Percentiles rank a stretch among this genome's conserved stretches.
phyloP scores from a whole-genome alignment of 306 rosid species.

The Fagus crenata region DNA sequence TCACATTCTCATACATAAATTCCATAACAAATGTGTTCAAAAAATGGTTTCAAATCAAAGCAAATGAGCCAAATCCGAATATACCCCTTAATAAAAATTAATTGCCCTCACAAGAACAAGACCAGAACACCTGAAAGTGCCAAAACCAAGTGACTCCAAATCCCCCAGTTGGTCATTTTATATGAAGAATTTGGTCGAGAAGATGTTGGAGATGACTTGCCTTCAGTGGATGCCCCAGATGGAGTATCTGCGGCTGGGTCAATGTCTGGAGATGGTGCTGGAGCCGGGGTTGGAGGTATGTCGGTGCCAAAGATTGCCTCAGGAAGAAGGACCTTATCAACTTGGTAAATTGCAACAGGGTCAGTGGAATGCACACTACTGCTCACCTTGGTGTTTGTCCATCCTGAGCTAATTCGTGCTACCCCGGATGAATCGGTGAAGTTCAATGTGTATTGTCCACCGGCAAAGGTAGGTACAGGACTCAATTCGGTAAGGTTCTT shows the following conservation, averaged over 20 bases:
- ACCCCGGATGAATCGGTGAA: slow-evolving; percentile 78
- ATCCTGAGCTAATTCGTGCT: slow-evolving; percentile 61
- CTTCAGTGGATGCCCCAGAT: slow-evolving; percentile 22
- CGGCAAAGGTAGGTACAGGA: slow-evolving; percentile 74
- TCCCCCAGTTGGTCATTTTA: slow-evolving; percentile 53
- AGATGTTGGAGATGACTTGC: slow-evolving; percentile 54
- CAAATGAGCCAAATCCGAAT: slow-evolving; percentile 49
- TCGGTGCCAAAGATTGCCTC: slow-evolving; percentile 87
- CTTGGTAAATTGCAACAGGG: slow-evolving; percentile 80
- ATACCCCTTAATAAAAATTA: slow-evolving; percentile 46
- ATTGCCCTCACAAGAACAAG: slow-evolving; percentile 50
- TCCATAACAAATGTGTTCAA: slow-evolving; percentile 63
- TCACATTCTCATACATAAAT: slow-evolving; percentile 49
- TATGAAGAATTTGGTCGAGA: slow-evolving; percentile 47
- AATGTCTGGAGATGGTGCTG: slow-evolving; percentile 69
- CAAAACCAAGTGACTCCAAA: slow-evolving; percentile 52
- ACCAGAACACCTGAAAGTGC: slow-evolving; percentile 54
- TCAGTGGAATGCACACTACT: slow-evolving; percentile 85
- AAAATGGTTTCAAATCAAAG: slow-evolving; percentile 55
- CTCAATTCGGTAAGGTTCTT: slow-evolving; percentile 55
- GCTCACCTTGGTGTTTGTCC: slow-evolving; percentile 75
- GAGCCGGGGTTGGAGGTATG: slow-evolving; percentile 79
- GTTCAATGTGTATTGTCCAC: slow-evolving; percentile 68
- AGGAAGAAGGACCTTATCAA: slow-evolving; percentile 78
- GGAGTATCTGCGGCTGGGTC: slow-evolving; percentile 86